Evolutionary conservation across 441 rosid genomes (phyloP), one percentile per base, ranked within the genome.

Genomic region (Jatropha multifida): DNA sequence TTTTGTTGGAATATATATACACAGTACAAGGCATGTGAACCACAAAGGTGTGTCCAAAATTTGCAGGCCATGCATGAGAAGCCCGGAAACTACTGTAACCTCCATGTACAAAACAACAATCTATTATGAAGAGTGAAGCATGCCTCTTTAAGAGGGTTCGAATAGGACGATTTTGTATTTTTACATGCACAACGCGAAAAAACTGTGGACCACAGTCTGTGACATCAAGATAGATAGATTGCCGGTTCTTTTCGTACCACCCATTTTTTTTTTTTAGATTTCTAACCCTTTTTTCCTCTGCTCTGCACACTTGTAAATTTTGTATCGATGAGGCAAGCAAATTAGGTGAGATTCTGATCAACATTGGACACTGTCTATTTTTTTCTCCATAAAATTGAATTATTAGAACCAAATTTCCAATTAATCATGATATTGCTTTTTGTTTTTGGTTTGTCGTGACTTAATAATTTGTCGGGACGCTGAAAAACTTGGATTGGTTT

Each of bases 51-150:
- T 2, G 12, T 67, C 20, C 40, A 74, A 32, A 67, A 42, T 56
- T 65, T 18, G 41, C 75, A 59, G 68, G 40, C 61, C 68, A 44
- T 44, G 46, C 69, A 73, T 49, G 76, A 63, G 61, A 73, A 18
- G 3, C 52, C 55, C 63, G 38, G 62, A 63, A 64, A 46, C 72
- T 44, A 56, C 66, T 27, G 59, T 67, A 74, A 56, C 48, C 55
- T 64, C 78, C 76, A 65, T 32, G 11, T 7, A 4, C 71, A 75
- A 75, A 73, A 51, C 69, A 80, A 83, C 75, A 76, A 76, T 70
- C 38, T 56, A 78, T 27, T 4, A 63, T 11, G 65, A 54, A 12
- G 58, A n/a, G 2, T 58, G 4, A 62, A 14, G 63, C 56, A 64
- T 48, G 56, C 65, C 62, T 49, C 23, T 74, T 72, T 18, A 8